Conservation (phyloP, 257 asterid genomes). For the Ophiorrhiza pumila region DNA sequence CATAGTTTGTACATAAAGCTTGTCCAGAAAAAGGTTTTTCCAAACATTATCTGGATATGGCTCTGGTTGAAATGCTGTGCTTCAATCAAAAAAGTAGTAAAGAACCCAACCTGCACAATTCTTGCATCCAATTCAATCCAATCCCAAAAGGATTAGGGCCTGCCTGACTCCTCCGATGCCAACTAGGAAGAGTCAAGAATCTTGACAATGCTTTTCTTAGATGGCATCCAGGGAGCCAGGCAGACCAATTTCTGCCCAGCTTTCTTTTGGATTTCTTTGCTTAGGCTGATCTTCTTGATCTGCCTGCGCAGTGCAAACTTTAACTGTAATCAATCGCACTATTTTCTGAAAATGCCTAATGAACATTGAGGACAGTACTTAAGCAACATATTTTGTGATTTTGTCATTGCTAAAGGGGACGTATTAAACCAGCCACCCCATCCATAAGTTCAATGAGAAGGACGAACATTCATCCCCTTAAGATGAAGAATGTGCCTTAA, state of each 20-base stretch:
- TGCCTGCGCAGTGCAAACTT: not conserved
- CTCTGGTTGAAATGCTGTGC: not conserved
- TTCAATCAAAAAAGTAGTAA: not conserved
- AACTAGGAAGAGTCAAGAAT: constrained; percentile 25
- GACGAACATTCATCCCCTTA: no score
- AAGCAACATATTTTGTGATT: not conserved
- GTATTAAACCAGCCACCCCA: not conserved
- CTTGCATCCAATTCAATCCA: not conserved
- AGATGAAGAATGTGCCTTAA: not conserved
- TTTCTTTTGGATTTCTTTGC: not conserved
- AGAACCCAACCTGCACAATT: not conserved
- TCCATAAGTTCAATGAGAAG: not conserved
- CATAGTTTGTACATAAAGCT: not conserved
- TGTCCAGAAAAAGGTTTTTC: not conserved
- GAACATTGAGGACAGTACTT: not conserved
- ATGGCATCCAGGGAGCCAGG: constrained; percentile 41
- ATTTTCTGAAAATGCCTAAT: not conserved
- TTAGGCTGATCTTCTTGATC: not conserved
- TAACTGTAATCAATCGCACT: not conserved
- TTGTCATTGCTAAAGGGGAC: no score
- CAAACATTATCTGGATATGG: not conserved
- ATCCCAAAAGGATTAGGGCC: not conserved
- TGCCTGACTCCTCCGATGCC: constrained; percentile 31
- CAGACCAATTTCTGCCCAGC: constrained; percentile 15
- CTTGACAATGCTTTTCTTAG: constrained; percentile 24